Conservation (phyloP, 2,329 filamentous ascomycete species). For the Phyllosticta citrichinensis region DNA sequence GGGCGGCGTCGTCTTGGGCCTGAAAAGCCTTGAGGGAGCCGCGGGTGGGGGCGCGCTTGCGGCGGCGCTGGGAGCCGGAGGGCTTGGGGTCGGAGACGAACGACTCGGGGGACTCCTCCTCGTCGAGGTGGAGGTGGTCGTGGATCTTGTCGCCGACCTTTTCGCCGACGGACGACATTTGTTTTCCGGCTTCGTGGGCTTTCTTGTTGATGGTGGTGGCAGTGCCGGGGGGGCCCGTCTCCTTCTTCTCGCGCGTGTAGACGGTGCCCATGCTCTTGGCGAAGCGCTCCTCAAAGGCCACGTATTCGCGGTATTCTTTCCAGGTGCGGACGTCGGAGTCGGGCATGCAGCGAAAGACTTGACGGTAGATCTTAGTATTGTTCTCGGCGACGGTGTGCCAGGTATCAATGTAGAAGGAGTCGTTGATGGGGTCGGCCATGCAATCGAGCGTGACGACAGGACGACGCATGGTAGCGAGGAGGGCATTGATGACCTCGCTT, state of each 20-base stretch:
- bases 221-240: slow-evolving; percentile 34
- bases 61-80: slow-evolving; percentile 45
- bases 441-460: slow-evolving; percentile 78
- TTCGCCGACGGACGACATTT: slow-evolving; percentile 13
- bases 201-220: slow-evolving; percentile 3
- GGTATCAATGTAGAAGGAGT: slow-evolving; percentile 73
- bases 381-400: slow-evolving; percentile 85
- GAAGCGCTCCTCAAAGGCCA: slow-evolving; percentile 69
- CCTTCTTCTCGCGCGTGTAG: slow-evolving; percentile 36
- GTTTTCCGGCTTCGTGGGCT: slow-evolving; percentile 16
- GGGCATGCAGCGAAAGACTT: slow-evolving; percentile 93
- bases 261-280: slow-evolving; percentile 48
- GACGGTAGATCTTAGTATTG: slow-evolving; percentile 88
- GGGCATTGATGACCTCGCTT: slow-evolving; percentile 36
- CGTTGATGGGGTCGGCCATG: slow-evolving; percentile 81
- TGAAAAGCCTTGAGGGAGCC: slow-evolving; percentile 54
- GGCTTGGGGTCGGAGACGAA: slow-evolving; percentile 5
- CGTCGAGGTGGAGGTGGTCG: slow-evolving; percentile 12
- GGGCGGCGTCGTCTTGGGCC: slow-evolving; percentile 52
- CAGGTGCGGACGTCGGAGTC: slow-evolving; percentile 90
- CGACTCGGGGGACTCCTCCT: not conserved
- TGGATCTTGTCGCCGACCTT: slow-evolving; percentile 14
- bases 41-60: slow-evolving; percentile 61
- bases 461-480: slow-evolving; percentile 56
- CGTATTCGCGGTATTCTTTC: slow-evolving; percentile 83